These are phyloP conservation scores for Stagonosporopsis vannaccii DNA, from an alignment of 2,329 filamentous ascomycete species.

Conservation along the genomic window DNA sequence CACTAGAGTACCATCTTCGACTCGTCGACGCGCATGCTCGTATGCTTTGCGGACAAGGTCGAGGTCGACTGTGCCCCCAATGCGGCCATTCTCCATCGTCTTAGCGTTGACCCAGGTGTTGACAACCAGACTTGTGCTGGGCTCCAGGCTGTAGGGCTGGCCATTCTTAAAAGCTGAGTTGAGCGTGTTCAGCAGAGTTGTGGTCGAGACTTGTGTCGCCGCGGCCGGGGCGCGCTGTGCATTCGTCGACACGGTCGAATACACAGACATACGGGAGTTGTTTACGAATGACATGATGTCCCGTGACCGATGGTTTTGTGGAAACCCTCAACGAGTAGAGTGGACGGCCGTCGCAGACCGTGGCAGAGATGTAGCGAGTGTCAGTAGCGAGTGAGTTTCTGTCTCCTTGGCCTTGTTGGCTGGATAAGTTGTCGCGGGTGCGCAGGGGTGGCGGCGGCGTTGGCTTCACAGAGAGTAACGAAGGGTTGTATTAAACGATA, in stretches of 20 bases:
- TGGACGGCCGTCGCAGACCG: conserved; percentile 9
- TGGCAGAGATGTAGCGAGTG: conserved; percentile 27
- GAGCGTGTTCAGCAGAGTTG: conserved; percentile 87
- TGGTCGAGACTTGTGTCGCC: conserved; percentile 76
- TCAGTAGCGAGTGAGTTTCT: conserved; percentile 22
- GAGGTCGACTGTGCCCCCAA: conserved; percentile 80
- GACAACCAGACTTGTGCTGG: conserved; percentile 88
- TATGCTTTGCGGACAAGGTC: conserved; percentile 82
- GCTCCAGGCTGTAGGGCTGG: conserved; percentile 85
- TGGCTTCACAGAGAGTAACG: conserved; percentile 22
- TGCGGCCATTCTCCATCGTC: conserved; percentile 72
- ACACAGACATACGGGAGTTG: conserved; percentile 67
- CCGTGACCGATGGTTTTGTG: conserved; percentile 17
- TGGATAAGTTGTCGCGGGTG: conserved; percentile 13
- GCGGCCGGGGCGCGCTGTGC: conserved; percentile 66
- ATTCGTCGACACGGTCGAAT: conserved; percentile 67
- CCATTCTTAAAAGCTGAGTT: conserved; percentile 87
- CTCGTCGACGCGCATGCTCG: conserved; percentile 94
- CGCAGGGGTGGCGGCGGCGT: conserved; percentile 5
- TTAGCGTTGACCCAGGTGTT: conserved; percentile 93
- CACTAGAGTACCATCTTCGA: conserved; percentile 93
- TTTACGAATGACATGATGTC: conserved; percentile 59
- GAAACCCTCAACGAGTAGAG: conserved; percentile 1
- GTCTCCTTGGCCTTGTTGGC: conserved; percentile 13
- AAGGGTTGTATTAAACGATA: conserved; percentile 37